Base-by-base conservation (phyloP, 352 stramenopile genomes). In the Phytophthora melonis region DNA sequence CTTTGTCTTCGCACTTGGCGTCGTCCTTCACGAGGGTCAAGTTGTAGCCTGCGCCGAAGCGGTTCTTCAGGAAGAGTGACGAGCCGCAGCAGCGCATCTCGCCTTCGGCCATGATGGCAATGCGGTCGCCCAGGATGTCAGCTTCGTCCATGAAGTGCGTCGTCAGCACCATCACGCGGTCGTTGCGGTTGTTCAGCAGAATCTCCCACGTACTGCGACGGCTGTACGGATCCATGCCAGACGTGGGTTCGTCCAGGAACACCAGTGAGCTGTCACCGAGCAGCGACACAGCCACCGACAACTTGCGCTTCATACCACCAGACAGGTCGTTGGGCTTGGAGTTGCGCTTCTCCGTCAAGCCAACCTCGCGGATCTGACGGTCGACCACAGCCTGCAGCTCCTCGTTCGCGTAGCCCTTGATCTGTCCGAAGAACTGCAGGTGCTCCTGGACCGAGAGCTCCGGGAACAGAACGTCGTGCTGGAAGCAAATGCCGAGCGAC, bases 101-200 rank as follows among this genome's bases (percentile, higher is more conserved):
- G 14, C 95, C 89, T 43, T 94, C 78, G 2, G 87, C 82, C 89
- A 96, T 94, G 50, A 96, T 92, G 23, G 87, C 82, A 25, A 96
- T 93, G 9, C 87, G 83, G 56, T 96, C 89, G 13, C 83, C 86
- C 4, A 98, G 72, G 14, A 94, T 78, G 65, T 98, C 90, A 8
- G 90, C 89, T 72, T 98, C 93, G 55, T 84, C 93, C 94, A 98
- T 98, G 71, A 98, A 99, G 66, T 99, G 97, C 41, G 93, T 98
- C 9, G 91, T 98, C 21, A 98, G 60, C 23, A 98, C 76, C 63
- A 97, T 95, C n/a, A 93, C 72, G 25, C 82, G 77, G 32, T 81
- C 75, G 53, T 83, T 72, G n/a, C 81, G 71, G 47, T 81, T 83
- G 78, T 87, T 86, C 39, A 86, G 53, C 45, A 90, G 67, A 36